Conservation (phyloP, 352 stramenopile genomes). For the Aphanomyces euteiches region DNA sequence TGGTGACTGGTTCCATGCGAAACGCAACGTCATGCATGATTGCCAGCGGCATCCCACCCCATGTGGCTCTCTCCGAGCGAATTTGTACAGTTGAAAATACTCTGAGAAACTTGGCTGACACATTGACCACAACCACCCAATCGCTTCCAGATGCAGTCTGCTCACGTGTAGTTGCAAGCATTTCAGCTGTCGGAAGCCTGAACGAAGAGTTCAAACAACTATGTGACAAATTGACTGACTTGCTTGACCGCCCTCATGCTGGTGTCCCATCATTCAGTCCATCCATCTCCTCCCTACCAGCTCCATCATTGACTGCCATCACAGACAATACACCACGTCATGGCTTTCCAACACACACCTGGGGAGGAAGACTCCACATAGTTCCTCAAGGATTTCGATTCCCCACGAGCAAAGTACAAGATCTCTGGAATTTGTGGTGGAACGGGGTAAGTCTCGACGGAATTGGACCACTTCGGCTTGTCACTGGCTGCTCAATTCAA, state of each 20-base stretch:
- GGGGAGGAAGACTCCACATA: conserved; percentile 1
- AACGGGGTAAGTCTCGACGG: background rate
- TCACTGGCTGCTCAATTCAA: background rate
- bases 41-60: conserved; percentile 1
- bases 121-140: background rate
- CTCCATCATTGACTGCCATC: background rate
- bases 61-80: background rate
- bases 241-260: too few relatives aligned
- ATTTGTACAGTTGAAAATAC: background rate
- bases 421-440: conserved; percentile 11
- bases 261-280: too few relatives aligned
- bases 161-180: background rate
- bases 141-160: background rate
- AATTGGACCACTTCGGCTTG: background rate
- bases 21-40: background rate
- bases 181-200: background rate
- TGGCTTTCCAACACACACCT: background rate
- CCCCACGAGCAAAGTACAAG: background rate
- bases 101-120: background rate
- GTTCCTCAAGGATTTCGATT: background rate
- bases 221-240: background rate
- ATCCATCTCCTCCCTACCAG: background rate
- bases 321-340: background rate
- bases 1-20: background rate
- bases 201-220: conserved; percentile 1